phyloP scores from a whole-genome alignment of 2,329 filamentous ascomycete genomes.

The Cryphonectria radicalis region DNA sequence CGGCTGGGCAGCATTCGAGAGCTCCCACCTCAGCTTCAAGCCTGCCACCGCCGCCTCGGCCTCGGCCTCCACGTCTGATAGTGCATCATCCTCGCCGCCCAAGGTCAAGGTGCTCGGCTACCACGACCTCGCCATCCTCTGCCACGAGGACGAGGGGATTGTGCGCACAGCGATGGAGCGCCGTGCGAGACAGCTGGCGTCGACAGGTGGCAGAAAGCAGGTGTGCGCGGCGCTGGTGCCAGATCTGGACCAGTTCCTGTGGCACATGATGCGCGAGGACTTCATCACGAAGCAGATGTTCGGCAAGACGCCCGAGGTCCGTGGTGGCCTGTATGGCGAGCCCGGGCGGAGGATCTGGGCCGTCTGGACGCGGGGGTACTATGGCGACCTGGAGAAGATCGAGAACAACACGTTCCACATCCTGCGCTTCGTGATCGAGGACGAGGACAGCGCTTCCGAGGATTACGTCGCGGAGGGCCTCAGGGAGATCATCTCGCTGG shows the following conservation, averaged over 20 bases:
- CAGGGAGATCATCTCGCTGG: constrained; percentile 66
- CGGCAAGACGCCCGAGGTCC: constrained; percentile 58
- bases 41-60: constrained; percentile 37
- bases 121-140: constrained; percentile 64
- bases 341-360: constrained; percentile 69
- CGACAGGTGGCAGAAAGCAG: constrained; percentile 44
- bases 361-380: constrained; percentile 72
- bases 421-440: constrained; percentile 70
- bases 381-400: constrained; percentile 54
- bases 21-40: constrained; percentile 70
- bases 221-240: constrained; percentile 68
- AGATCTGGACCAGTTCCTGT: constrained; percentile 67
- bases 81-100: constrained; percentile 30
- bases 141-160: constrained; percentile 65
- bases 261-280: constrained; percentile 82
- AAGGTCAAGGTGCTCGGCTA: constrained; percentile 54
- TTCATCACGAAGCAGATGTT: constrained; percentile 72
- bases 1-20: constrained; percentile 78
- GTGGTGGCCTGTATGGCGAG: constrained; percentile 69
- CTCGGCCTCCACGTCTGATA: constrained; percentile 5
- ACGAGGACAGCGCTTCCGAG: constrained; percentile 45
- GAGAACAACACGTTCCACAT: constrained; percentile 72
- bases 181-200: constrained; percentile 30
- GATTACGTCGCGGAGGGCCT: constrained; percentile 58
- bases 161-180: constrained; percentile 58